Conservation (phyloP, 257 asterid species). For the Nicotiana paniculata region DNA sequence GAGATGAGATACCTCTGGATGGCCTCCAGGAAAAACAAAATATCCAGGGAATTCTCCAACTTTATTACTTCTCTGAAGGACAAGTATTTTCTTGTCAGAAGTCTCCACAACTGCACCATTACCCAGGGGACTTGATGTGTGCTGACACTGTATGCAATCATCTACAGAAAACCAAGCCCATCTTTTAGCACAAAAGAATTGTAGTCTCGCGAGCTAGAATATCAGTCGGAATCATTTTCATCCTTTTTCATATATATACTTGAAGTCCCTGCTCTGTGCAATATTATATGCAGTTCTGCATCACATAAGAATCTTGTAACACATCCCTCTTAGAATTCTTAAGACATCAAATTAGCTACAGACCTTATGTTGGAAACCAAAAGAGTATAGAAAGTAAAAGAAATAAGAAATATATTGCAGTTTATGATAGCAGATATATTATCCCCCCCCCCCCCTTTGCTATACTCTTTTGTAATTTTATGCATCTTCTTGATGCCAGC, state of each 20-base stretch:
- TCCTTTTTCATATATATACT: not conserved
- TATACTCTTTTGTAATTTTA: too few relatives aligned
- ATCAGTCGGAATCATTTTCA: not conserved
- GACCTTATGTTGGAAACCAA: not conserved
- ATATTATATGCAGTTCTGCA: not conserved
- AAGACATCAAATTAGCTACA: not conserved
- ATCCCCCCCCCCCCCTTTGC: too few relatives aligned
- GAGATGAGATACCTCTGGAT: slow-evolving; percentile 66
- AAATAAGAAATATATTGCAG: not conserved
- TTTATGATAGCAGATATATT: not conserved
- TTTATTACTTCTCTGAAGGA: slow-evolving; percentile 84
- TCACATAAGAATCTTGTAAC: not conserved
- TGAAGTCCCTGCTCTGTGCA: not conserved
- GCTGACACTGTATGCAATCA: slow-evolving; percentile 61
- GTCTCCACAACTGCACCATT: slow-evolving; percentile 92
- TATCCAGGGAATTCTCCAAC: slow-evolving; percentile 95
- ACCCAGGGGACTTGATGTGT: slow-evolving; percentile 96
- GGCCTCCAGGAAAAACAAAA: slow-evolving; percentile 95
- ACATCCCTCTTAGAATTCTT: not conserved
- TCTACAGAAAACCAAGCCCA: slow-evolving; percentile 30
- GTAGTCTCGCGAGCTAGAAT: not conserved
- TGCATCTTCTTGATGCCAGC: too few relatives aligned
- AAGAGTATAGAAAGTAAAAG: not conserved
- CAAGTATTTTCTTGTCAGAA: slow-evolving; percentile 49
- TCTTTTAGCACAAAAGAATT: not conserved